Percentiles rank a stretch among this genome's conserved stretches.
Evolutionary conservation across 83 land plant genomes (phyloP).

Genomic region (Larix sibirica): DNA sequence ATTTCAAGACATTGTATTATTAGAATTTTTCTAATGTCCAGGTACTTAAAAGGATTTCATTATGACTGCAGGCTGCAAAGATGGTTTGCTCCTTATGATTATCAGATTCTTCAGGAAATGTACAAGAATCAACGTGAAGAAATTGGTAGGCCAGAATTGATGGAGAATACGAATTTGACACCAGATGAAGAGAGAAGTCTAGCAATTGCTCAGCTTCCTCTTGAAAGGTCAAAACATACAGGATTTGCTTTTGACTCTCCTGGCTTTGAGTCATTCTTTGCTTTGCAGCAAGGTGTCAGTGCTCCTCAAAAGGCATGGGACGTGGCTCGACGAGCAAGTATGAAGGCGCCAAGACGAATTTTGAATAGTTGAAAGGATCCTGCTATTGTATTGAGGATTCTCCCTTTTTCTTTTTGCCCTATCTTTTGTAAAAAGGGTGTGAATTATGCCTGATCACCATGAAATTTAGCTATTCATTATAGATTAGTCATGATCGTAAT

Average conservation of each 20-base stretch:
- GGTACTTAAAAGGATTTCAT: neutral
- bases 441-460: neutral
- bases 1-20: neutral
- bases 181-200: constrained; percentile 74
- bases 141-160: constrained; percentile 32
- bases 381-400: neutral
- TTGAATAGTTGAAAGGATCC: constrained; percentile 12
- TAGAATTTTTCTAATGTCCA: neutral
- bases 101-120: constrained; percentile 90
- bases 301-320: constrained; percentile 96
- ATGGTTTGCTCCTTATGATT: constrained; percentile 94
- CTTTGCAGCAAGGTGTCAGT: constrained; percentile 79
- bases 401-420: neutral
- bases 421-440: neutral
- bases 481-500: neutral
- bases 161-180: constrained; percentile 44
- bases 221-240: constrained; percentile 86
- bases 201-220: constrained; percentile 87
- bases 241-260: constrained; percentile 99
- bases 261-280: constrained; percentile 98
- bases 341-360: constrained; percentile 34
- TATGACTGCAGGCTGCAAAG: constrained; percentile 73
- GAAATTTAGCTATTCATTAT: neutral
- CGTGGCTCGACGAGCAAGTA: constrained; percentile 94
- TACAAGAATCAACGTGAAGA: constrained; percentile 43